Base-by-base conservation (phyloP, 179 eudicot genomes). In the Nepenthes alata region DNA sequence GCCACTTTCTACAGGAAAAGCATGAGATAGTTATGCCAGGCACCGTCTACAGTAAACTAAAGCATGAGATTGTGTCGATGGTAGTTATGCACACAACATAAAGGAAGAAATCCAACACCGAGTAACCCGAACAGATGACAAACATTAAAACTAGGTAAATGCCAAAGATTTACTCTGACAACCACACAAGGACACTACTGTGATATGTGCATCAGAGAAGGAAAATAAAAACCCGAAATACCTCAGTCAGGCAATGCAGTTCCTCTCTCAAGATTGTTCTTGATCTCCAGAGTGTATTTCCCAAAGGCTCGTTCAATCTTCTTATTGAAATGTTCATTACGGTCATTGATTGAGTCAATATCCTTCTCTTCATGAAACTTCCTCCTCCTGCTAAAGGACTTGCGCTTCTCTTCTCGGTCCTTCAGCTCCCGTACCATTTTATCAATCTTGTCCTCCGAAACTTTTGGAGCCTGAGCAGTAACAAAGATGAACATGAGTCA, bases 281-380 rank as follows among this genome's bases (percentile, higher is more conserved):
- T 93, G 80, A 93, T 93, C 83, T 93, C 98, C 68, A 89, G 66
- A 2, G 96, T 93, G 71, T 93, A 89, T 74, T 81, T 93, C 35
- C 96, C 98, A 74, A 89, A 91, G 38, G 96, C 95, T 36, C 96
- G 78, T 71, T 89, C 98, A 67, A 91, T 89, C 93, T 91, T 91
- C 81, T 89, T 91, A 71, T 91, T 91, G 85, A 91, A 91, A 71
- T 91, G 98, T 72, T 89, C 98, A 60, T 91, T 91, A 58, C 98
- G 96, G 57, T 91, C 96, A 70, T 91, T 91, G 68, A 91, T 89
- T 0, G 98, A 89, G 71, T 89, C 96, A 65, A 89, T 79, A 74
- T 91, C 98, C 75, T 91, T 89, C 67, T 91, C 96, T 60, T 91
- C 98, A 49, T 70, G 87, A 61, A 72, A 86, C 75, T 62, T 89